Evolutionary conservation across 495 filamentous ascomycete species (phyloP).

Genomic region (Penicillium verhagenii): DNA sequence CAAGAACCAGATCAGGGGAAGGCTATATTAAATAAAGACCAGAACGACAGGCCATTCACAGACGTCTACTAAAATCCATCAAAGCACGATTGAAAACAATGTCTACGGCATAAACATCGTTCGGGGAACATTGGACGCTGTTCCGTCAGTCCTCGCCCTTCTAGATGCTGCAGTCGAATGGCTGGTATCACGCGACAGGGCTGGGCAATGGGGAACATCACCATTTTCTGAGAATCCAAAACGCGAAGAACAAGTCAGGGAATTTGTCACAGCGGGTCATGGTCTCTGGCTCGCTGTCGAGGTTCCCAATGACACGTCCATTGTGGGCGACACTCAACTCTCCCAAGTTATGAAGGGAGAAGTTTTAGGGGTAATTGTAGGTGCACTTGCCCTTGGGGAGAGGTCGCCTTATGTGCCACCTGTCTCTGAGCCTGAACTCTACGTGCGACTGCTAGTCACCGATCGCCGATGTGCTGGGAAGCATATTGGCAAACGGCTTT

Average conservation of each 20-base stretch:
- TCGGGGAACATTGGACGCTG: slow-evolving; percentile 10
- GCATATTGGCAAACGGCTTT: slow-evolving; percentile 11
- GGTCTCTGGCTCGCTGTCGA: slow-evolving; percentile 18
- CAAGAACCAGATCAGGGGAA: background rate
- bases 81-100: slow-evolving; percentile 3
- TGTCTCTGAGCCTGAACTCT: slow-evolving; percentile 16
- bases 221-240: slow-evolving; percentile 13
- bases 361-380: slow-evolving; percentile 5
- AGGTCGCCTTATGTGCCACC: slow-evolving; percentile 10
- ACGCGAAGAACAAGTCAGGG: slow-evolving; percentile 9
- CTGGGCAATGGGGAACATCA: slow-evolving; percentile 15
- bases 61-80: background rate
- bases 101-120: slow-evolving; percentile 7
- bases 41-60: background rate
- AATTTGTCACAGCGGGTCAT: slow-evolving; percentile 15
- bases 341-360: slow-evolving; percentile 3
- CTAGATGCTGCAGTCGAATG: slow-evolving; percentile 16
- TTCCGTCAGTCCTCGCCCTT: slow-evolving; percentile 10
- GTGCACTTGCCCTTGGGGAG: slow-evolving; percentile 15
- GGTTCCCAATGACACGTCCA: slow-evolving; percentile 1
- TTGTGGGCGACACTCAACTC: background rate
- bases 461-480: slow-evolving; percentile 14
- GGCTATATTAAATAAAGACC: background rate
- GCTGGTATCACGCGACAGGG: slow-evolving; percentile 12
- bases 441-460: slow-evolving; percentile 14